These are phyloP conservation scores for Microbotryum intermedium DNA, from an alignment of 1,284 basidiomycete species.

Conservation along the genomic window DNA sequence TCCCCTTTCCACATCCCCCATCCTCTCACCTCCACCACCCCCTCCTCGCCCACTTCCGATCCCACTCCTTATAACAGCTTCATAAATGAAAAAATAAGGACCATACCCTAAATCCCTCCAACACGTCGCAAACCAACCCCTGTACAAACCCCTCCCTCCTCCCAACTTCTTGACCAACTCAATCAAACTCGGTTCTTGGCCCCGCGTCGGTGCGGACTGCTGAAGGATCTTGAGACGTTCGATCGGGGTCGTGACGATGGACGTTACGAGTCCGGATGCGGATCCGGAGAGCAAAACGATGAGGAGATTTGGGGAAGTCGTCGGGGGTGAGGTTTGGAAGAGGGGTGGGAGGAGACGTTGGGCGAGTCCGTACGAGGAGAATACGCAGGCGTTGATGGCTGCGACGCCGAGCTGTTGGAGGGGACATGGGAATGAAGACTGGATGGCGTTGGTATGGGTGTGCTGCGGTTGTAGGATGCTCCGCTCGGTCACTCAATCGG, in stretches of 20 bases:
- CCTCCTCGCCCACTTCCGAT: slow-evolving; percentile 43
- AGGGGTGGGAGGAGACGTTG: slow-evolving; percentile 50
- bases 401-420: slow-evolving; percentile 53
- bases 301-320: slow-evolving; percentile 49
- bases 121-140: slow-evolving; percentile 61
- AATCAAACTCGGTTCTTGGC: not conserved
- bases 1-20: slow-evolving; percentile 31
- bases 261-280: slow-evolving; percentile 63
- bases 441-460: too few relatives aligned
- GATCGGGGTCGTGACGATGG: slow-evolving; percentile 69
- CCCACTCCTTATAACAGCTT: slow-evolving; percentile 55
- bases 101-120: slow-evolving; percentile 70
- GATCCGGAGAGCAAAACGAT: slow-evolving; percentile 68
- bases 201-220: slow-evolving; percentile 44
- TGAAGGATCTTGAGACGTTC: slow-evolving; percentile 82
- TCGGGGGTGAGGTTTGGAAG: not conserved
- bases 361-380: slow-evolving; percentile 62
- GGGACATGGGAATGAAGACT: not conserved
- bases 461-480: too few relatives aligned
- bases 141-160: slow-evolving; percentile 43
- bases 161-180: too few relatives aligned
- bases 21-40: not conserved
- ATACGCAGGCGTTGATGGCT: slow-evolving; percentile 64
- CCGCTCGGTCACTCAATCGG: not conserved
- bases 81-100: slow-evolving; percentile 74